Percentiles rank a stretch among this genome's conserved stretches.
These are phyloP conservation scores for Populus deltoides DNA, from an alignment of 345 rosid species.

Conservation along the genomic window DNA sequence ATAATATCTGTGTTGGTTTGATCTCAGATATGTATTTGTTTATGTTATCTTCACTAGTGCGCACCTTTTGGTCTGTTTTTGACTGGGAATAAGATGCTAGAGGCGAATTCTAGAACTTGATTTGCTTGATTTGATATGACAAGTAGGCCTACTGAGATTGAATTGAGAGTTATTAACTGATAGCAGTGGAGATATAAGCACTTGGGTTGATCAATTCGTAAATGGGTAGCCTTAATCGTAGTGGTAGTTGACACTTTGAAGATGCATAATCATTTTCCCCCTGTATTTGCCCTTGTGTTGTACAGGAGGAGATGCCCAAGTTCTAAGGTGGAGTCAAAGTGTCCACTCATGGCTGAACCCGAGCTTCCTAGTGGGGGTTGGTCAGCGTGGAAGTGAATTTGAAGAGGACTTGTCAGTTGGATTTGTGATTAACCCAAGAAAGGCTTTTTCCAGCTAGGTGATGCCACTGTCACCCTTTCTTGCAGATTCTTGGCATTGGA, in stretches of 20 bases:
- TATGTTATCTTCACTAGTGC: conserved; percentile 19
- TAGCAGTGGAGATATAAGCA: conserved; percentile 41
- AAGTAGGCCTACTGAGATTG: conserved; percentile 33
- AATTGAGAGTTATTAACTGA: conserved; percentile 26
- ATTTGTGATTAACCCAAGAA: conserved; percentile 36
- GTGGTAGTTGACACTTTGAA: conserved; percentile 59
- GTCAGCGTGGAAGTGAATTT: conserved; percentile 32
- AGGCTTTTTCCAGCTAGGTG: conserved; percentile 23
- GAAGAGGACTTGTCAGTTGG: conserved; percentile 40
- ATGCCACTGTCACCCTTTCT: conserved; percentile 22
- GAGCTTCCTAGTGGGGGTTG: conserved; percentile 36
- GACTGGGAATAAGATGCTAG: conserved; percentile 13
- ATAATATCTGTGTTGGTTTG: conserved; percentile 31
- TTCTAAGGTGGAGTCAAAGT: conserved; percentile 48
- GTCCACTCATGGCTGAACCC: conserved; percentile 52
- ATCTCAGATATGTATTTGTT: conserved; percentile 15
- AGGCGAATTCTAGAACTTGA: conserved; percentile 12
- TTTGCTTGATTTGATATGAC: conserved; percentile 35
- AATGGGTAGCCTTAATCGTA: conserved; percentile 55
- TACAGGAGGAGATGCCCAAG: conserved; percentile 63
- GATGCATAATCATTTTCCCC: conserved; percentile 68
- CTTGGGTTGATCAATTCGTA: conserved; percentile 38
- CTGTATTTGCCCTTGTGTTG: conserved; percentile 69
- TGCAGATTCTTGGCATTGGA: conserved; percentile 33
- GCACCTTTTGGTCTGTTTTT: conserved; percentile 9